These are phyloP conservation scores for Hsuehochloa calcarea DNA, from an alignment of 176 grass and related monocot species.

Conservation along the genomic window DNA sequence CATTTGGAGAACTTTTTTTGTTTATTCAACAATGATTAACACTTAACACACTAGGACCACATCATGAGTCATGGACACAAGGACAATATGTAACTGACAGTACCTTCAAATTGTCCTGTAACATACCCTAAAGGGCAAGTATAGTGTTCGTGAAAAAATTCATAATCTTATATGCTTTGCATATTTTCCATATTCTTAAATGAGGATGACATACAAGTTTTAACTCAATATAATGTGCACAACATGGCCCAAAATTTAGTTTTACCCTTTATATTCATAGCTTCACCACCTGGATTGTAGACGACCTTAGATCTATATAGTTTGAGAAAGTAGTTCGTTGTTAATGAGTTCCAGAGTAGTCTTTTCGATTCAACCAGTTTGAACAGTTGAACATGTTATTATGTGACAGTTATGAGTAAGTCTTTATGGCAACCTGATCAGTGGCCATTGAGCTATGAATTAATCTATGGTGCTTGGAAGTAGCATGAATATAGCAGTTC, in stretches of 20 bases:
- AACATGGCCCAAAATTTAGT: neutral
- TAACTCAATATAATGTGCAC: neutral
- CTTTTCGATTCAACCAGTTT: conserved; percentile 1
- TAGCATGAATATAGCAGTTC: neutral
- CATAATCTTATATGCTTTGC: neutral
- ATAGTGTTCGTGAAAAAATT: neutral
- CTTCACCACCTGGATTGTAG: neutral
- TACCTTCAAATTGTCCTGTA: neutral
- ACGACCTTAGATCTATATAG: neutral
- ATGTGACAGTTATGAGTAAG: neutral
- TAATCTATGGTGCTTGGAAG: neutral
- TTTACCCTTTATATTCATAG: neutral
- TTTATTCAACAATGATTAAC: neutral
- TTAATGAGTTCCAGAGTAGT: neutral
- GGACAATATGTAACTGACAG: neutral
- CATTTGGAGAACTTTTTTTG: neutral
- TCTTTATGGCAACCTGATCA: neutral
- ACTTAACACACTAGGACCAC: neutral
- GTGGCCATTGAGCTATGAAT: neutral
- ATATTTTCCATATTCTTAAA: neutral
- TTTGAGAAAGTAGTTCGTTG: conserved; percentile 2
- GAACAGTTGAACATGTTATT: neutral
- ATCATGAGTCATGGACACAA: conserved; percentile 7
- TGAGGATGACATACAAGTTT: neutral
- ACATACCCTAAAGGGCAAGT: neutral